A percentile compares a stretch with the other conserved stretches of the same genome.
Conservation (phyloP, 805 yeast genomes). For the Candida quercuum region DNA sequence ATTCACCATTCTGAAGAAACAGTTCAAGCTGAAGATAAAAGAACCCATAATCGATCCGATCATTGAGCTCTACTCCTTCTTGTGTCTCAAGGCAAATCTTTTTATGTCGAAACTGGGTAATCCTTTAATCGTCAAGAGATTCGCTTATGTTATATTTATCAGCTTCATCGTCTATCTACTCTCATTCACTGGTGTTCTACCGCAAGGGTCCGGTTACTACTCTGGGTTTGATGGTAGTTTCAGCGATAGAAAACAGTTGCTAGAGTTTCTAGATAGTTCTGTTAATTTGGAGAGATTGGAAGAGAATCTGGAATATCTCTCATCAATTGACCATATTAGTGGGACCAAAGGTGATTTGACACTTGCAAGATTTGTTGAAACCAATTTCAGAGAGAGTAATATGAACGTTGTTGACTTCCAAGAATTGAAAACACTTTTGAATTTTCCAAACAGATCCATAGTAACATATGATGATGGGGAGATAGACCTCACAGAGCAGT, state of each 20-base stretch:
- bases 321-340: conserved; percentile 64
- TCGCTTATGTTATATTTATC: conserved; percentile 64
- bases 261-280: conserved; percentile 41
- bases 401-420: conserved; percentile 44
- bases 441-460: conserved; percentile 50
- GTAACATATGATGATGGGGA: conserved; percentile 21
- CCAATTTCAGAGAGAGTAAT: conserved; percentile 54
- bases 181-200: conserved; percentile 50
- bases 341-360: conserved; percentile 86
- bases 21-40: conserved; percentile 27
- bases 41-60: conserved; percentile 46
- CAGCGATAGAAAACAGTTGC: conserved; percentile 51
- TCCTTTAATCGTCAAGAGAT: conserved; percentile 75
- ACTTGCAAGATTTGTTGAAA: conserved; percentile 59
- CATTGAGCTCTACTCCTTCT: conserved; percentile 28
- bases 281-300: conserved; percentile 40
- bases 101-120: conserved; percentile 68
- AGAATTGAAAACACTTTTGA: conserved; percentile 50
- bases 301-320: conserved; percentile 20
- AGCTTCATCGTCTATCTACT: conserved; percentile 53
- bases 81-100: conserved; percentile 45
- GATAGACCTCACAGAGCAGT: conserved; percentile 37
- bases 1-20: neutral
- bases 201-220: conserved; percentile 27
- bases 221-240: conserved; percentile 49